Conservation (phyloP, 352 stramenopile species). For the Phytophthora fragariaefolia region DNA sequence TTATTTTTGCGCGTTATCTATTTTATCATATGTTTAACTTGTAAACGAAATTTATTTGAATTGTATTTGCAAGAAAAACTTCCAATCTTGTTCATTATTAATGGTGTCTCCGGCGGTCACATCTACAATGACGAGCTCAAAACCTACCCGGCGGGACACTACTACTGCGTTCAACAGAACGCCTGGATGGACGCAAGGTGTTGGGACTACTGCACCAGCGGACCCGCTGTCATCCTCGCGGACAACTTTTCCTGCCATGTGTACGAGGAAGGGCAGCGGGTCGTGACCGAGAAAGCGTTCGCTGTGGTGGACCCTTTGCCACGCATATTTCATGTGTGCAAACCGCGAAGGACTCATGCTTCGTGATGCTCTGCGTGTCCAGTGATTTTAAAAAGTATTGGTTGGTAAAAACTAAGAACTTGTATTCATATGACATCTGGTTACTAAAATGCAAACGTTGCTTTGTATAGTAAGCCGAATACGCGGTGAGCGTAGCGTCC, state of each 20-base stretch:
- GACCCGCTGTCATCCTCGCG: slow-evolving; percentile 21
- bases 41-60: too few species aligned
- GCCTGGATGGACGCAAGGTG: slow-evolving; percentile 4
- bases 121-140: slow-evolving; percentile 4
- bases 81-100: background rate
- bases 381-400: too few species aligned
- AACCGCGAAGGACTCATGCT: too few species aligned
- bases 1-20: background rate
- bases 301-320: background rate
- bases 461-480: too few species aligned
- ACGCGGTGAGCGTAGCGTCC: too few species aligned
- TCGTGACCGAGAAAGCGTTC: background rate
- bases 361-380: too few species aligned
- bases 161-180: slow-evolving; percentile 10
- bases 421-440: too few species aligned
- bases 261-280: slow-evolving; percentile 1
- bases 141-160: background rate
- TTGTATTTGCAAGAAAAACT: background rate
- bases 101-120: background rate
- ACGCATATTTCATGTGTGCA: too few species aligned
- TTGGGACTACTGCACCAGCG: slow-evolving; percentile 3
- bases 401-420: too few species aligned
- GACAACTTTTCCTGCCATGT: slow-evolving; percentile 29
- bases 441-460: too few species aligned
- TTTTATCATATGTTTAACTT: background rate